Conservation (phyloP, 768 basidiomycete species). For the Filobasidium floriforme region DNA sequence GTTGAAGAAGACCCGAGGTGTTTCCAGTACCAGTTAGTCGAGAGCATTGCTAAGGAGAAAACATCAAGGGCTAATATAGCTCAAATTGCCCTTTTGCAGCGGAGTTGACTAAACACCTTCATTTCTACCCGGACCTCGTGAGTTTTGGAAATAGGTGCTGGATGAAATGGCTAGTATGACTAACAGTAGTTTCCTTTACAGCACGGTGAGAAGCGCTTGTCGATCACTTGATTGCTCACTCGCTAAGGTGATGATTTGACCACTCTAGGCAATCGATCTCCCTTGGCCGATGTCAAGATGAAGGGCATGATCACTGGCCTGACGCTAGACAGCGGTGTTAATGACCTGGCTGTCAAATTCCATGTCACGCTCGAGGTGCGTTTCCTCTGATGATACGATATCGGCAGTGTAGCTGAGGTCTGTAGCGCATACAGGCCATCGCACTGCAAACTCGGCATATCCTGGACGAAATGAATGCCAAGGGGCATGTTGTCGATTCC, state of each 20-base stretch:
- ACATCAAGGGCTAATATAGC: not conserved
- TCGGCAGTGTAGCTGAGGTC: not conserved
- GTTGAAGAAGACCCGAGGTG: conserved; percentile 54
- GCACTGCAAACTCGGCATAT: conserved; percentile 92
- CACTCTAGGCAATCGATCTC: conserved; percentile 78
- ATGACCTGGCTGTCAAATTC: conserved; percentile 82
- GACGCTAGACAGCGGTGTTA: conserved; percentile 63
- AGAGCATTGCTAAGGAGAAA: not conserved
- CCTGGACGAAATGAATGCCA: conserved; percentile 76
- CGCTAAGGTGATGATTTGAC: too few species aligned
- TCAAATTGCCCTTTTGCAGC: conserved; percentile 38
- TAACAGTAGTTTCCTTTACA: not conserved
- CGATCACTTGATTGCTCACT: too few species aligned
- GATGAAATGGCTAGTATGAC: too few species aligned
- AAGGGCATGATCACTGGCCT: conserved; percentile 83
- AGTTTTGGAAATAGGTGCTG: conserved; percentile 17
- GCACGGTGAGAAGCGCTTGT: conserved; percentile 55
- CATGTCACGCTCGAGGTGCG: conserved; percentile 69
- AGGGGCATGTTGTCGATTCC: conserved; percentile 70
- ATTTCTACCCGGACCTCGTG: conserved; percentile 84
- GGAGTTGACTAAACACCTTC: conserved; percentile 78
- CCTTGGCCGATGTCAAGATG: conserved; percentile 93
- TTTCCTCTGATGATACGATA: not conserved
- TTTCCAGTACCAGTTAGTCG: conserved; percentile 53
- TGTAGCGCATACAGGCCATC: conserved; percentile 53